Conservation (phyloP, 2,329 filamentous ascomycete species). For the Neonectria coccinea region DNA sequence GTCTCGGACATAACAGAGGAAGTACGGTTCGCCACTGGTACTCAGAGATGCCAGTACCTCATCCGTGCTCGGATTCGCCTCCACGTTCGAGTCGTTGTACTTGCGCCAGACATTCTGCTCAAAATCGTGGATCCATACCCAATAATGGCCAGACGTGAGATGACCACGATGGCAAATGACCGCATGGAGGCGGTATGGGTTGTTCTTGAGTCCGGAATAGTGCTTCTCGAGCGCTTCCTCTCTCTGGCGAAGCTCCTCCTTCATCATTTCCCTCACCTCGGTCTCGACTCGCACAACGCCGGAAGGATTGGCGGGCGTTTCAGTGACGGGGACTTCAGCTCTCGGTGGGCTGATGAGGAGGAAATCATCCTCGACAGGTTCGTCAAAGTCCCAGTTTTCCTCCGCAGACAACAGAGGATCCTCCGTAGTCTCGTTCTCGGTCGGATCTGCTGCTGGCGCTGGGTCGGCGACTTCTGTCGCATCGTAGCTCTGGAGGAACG, state of each 20-base stretch:
- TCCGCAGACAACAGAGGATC: slow-evolving; percentile 23
- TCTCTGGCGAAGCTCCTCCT: slow-evolving; percentile 53
- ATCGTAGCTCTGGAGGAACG: slow-evolving; percentile 45
- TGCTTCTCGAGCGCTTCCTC: slow-evolving; percentile 45
- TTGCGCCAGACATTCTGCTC: slow-evolving; percentile 84
- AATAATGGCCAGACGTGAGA: slow-evolving; percentile 87
- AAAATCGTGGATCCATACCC: slow-evolving; percentile 96
- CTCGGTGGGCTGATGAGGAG: slow-evolving; percentile 44
- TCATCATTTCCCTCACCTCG: slow-evolving; percentile 57
- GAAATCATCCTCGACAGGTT: slow-evolving; percentile 53
- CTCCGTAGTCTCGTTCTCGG: slow-evolving; percentile 17
- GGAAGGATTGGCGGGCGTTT: slow-evolving; percentile 24
- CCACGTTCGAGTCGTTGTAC: slow-evolving; percentile 91
- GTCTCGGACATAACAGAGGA: slow-evolving; percentile 84
- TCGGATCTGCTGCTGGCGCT: neutral
- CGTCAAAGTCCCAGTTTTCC: slow-evolving; percentile 55
- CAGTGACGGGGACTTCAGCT: neutral
- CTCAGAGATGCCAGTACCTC: slow-evolving; percentile 78
- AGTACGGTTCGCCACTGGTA: slow-evolving; percentile 81
- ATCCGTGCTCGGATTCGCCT: slow-evolving; percentile 71
- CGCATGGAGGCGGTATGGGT: slow-evolving; percentile 87
- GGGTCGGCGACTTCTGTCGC: slow-evolving; percentile 16
- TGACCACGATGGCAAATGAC: slow-evolving; percentile 90
- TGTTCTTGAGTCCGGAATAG: slow-evolving; percentile 66
- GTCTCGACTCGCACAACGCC: slow-evolving; percentile 40